Conservation (phyloP, 495 filamentous ascomycete species). For the Neurospora cerealis region DNA sequence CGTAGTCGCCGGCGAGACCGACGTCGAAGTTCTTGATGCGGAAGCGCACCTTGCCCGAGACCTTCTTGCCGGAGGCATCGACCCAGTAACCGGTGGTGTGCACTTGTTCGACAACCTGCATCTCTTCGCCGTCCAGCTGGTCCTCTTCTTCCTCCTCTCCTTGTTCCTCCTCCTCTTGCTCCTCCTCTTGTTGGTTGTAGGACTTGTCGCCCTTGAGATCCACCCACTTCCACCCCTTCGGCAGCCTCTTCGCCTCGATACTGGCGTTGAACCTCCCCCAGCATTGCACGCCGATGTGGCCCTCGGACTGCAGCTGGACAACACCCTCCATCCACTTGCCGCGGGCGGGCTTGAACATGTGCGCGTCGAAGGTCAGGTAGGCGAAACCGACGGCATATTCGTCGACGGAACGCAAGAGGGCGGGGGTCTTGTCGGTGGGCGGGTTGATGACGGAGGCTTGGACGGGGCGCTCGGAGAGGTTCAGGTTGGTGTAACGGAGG, state of each 20-base stretch:
- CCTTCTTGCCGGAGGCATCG: conserved; percentile 23
- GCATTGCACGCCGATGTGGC: conserved; percentile 39
- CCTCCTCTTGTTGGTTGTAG: conserved; percentile 6
- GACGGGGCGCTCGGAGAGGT: conserved; percentile 32
- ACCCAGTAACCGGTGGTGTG: conserved; percentile 43
- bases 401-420: conserved; percentile 29
- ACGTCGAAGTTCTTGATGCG: conserved; percentile 42
- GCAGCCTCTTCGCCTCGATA: conserved; percentile 36
- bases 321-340: conserved; percentile 40
- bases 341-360: conserved; percentile 34
- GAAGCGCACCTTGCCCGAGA: conserved; percentile 35
- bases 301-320: conserved; percentile 38
- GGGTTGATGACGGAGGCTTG: conserved; percentile 21
- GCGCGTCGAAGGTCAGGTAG: conserved; percentile 37
- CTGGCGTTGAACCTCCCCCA: conserved; percentile 42
- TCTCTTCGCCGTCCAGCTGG: conserved; percentile 17
- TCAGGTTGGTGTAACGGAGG: conserved; percentile 35
- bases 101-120: conserved; percentile 30
- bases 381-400: conserved; percentile 37
- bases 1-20: conserved; percentile 37
- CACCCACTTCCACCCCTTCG: conserved; percentile 37
- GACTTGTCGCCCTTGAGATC: conserved; percentile 23
- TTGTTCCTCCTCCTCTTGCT: conserved; percentile 10
- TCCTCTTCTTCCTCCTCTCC: conserved; percentile 12
- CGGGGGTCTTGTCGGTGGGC: conserved; percentile 28